Conservation (phyloP, 441 rosid genomes). For the Brassica balearica region DNA sequence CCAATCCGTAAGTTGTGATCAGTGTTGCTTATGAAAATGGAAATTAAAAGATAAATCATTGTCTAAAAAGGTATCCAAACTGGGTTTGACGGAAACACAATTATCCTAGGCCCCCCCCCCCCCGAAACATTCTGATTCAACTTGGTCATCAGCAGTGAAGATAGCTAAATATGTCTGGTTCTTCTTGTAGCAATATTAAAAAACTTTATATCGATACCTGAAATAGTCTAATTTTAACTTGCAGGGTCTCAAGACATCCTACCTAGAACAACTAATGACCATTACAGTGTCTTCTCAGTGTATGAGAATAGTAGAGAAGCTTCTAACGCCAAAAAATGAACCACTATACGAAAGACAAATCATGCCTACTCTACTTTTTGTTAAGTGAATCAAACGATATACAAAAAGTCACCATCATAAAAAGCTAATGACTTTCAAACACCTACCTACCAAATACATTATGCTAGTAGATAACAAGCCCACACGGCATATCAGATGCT, state of each 20-base stretch:
- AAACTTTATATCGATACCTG: neutral
- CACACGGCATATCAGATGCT: neutral
- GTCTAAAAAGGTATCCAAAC: neutral
- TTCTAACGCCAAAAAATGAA: neutral
- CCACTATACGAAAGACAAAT: slow-evolving; percentile 12
- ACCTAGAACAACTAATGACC: neutral
- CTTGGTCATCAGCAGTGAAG: slow-evolving; percentile 2
- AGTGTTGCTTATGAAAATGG: slow-evolving; percentile 13
- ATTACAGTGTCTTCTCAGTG: neutral
- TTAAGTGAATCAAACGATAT: slow-evolving; percentile 1
- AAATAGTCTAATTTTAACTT: neutral
- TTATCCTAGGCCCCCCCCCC: no score
- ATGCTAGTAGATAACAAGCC: neutral
- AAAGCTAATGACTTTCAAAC: slow-evolving; percentile 11
- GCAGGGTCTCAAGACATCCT: neutral
- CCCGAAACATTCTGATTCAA: neutral
- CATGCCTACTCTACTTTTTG: slow-evolving; percentile 11
- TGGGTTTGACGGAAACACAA: neutral
- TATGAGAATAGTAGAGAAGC: neutral
- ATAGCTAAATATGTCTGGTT: neutral
- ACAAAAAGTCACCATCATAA: slow-evolving; percentile 16
- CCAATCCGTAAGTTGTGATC: slow-evolving; percentile 15
- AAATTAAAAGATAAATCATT: neutral
- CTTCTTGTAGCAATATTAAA: slow-evolving; percentile 5
- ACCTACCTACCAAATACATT: neutral